phyloP scores from a whole-genome alignment of 1,284 basidiomycete species.

The Phylloboletellus chloephorus region DNA sequence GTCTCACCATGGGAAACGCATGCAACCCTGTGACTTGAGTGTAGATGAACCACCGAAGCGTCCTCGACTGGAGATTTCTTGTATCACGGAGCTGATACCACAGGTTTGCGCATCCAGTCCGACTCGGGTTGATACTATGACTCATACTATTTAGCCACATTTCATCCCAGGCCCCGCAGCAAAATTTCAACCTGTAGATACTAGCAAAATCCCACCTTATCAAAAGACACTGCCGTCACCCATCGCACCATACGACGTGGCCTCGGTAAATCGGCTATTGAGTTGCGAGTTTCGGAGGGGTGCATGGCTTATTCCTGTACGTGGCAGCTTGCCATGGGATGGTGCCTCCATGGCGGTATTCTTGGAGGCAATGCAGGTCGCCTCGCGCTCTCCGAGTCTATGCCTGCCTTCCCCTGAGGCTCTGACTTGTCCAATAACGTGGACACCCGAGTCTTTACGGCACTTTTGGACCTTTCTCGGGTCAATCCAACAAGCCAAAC shows the following conservation, averaged over 20 bases:
- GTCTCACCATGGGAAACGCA: conserved; percentile 14
- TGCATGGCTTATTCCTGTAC: conserved; percentile 62
- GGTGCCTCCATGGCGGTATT: conserved; percentile 43
- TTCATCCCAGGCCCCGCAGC: conserved; percentile 23
- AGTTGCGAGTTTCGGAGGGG: conserved; percentile 37
- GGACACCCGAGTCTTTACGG: conserved; percentile 44
- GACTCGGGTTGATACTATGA: background rate
- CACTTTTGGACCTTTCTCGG: conserved; percentile 53
- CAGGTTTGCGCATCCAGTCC: conserved; percentile 19
- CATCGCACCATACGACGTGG: conserved; percentile 39
- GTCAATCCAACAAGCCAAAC: conserved; percentile 34
- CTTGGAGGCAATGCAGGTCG: conserved; percentile 24
- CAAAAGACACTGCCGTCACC: conserved; percentile 31
- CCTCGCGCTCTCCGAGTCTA: conserved; percentile 15
- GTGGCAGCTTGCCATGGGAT: conserved; percentile 50
- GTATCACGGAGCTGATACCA: conserved; percentile 23
- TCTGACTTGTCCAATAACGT: conserved; percentile 35
- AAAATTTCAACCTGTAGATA: conserved; percentile 16
- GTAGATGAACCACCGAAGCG: conserved; percentile 15
- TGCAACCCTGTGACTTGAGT: conserved; percentile 10
- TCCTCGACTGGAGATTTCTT: conserved; percentile 14
- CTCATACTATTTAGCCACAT: conserved; percentile 26
- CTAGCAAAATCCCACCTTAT: conserved; percentile 21
- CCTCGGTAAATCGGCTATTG: conserved; percentile 26
- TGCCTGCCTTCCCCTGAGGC: conserved; percentile 17